A percentile compares a stretch with the other conserved stretches of the same genome.
phyloP scores from a whole-genome alignment of 805 yeast genomes.

The Lachancea meyersii region DNA sequence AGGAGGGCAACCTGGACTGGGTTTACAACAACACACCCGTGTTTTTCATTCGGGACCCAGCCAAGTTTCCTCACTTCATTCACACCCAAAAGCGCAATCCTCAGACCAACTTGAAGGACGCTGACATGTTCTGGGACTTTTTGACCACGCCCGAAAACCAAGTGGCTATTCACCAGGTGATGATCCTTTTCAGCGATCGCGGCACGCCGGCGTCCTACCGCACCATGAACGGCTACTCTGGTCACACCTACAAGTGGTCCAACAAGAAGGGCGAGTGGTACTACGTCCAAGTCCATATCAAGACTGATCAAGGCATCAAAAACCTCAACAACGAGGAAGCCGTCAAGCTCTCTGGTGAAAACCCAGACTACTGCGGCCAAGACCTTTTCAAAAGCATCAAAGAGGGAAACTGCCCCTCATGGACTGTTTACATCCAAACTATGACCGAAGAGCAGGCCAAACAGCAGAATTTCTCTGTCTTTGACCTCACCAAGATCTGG shows the following conservation, averaged over 20 bases:
- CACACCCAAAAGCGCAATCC: conserved; percentile 71
- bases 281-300: conserved; percentile 53
- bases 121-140: conserved; percentile 83
- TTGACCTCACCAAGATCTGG: conserved; percentile 91
- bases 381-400: conserved; percentile 77
- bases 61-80: conserved; percentile 58
- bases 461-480: conserved; percentile 70
- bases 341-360: conserved; percentile 57
- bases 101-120: conserved; percentile 65
- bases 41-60: conserved; percentile 58
- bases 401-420: conserved; percentile 69
- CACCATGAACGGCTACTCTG: conserved; percentile 59
- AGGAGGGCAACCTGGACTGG: conserved; percentile 65
- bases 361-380: conserved; percentile 77
- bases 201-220: conserved; percentile 54
- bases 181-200: conserved; percentile 54
- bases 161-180: conserved; percentile 72
- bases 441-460: conserved; percentile 82
- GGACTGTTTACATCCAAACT: conserved; percentile 81
- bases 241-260: conserved; percentile 58
- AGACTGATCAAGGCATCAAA: conserved; percentile 48
- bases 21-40: conserved; percentile 69
- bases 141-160: conserved; percentile 54
- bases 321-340: conserved; percentile 61
- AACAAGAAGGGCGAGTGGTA: conserved; percentile 47